These are phyloP conservation scores for Aspergillus kassunensis DNA, from an alignment of 495 filamentous ascomycete species.

Conservation along the genomic window DNA sequence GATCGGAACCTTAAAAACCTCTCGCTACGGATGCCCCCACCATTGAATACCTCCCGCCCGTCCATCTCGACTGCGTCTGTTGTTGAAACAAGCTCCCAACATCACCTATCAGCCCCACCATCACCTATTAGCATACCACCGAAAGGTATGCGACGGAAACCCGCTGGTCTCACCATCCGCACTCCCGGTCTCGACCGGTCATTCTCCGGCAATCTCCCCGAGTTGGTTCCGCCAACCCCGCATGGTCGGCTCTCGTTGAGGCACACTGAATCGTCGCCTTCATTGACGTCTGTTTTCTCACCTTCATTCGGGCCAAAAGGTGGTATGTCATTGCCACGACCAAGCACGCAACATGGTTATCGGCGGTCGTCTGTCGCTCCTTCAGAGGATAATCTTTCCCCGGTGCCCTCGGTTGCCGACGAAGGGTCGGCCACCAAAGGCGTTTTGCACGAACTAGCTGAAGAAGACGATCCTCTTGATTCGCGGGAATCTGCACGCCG, in stretches of 20 bases:
- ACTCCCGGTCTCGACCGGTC: conserved; percentile 53
- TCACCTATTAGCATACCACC: conserved; percentile 81
- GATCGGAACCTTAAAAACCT: conserved; percentile 90
- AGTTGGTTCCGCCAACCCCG: conserved; percentile 50
- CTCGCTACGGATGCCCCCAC: conserved; percentile 74
- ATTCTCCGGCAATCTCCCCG: conserved; percentile 31
- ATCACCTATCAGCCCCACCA: conserved; percentile 65
- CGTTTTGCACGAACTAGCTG: conserved; percentile 46
- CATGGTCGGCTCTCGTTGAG: conserved; percentile 41
- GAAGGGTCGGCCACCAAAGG: conserved; percentile 23
- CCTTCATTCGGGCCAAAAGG: conserved; percentile 55
- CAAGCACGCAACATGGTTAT: conserved; percentile 34
- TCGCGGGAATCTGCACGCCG: conserved; percentile 62
- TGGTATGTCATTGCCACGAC: conserved; percentile 60
- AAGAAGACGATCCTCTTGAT: conserved; percentile 77
- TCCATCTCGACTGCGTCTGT: conserved; percentile 49
- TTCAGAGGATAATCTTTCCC: conserved; percentile 26
- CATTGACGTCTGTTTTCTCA: conserved; percentile 54
- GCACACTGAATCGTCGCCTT: conserved; percentile 68
- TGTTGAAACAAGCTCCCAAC: conserved; percentile 39
- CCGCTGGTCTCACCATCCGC: conserved; percentile 70
- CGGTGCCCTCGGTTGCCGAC: conserved; percentile 24
- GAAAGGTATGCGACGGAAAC: conserved; percentile 67
- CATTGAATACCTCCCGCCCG: conserved; percentile 39
- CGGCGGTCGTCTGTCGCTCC: conserved; percentile 24